These are phyloP conservation scores for Metschnikowia kofuensis DNA, from an alignment of 805 yeast species.

Conservation along the genomic window DNA sequence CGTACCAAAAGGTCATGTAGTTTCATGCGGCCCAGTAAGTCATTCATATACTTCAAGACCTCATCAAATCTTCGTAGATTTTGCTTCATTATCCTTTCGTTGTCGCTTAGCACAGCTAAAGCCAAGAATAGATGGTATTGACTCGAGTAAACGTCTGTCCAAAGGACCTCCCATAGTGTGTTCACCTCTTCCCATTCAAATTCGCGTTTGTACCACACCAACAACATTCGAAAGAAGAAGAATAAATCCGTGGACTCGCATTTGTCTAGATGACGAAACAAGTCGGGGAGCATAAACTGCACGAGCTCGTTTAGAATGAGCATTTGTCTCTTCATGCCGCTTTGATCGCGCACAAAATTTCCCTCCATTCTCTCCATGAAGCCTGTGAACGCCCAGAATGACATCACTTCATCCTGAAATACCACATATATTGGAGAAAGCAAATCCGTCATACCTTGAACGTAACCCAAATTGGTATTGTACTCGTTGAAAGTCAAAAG, in stretches of 20 bases:
- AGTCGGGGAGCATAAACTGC: conserved; percentile 85
- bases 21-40: conserved; percentile 72
- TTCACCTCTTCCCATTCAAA: conserved; percentile 74
- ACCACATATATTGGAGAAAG: conserved; percentile 76
- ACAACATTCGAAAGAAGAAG: conserved; percentile 90
- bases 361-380: conserved; percentile 96
- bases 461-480: conserved; percentile 84
- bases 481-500: conserved; percentile 82
- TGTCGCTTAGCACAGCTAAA: conserved; percentile 83
- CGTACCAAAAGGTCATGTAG: conserved; percentile 76
- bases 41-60: conserved; percentile 89
- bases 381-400: conserved; percentile 85
- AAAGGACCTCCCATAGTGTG: conserved; percentile 86
- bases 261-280: conserved; percentile 77
- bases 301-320: conserved; percentile 75
- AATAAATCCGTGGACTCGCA: conserved; percentile 89
- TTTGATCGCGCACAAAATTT: conserved; percentile 85
- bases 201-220: conserved; percentile 95
- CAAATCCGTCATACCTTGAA: conserved; percentile 97
- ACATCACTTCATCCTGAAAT: conserved; percentile 65
- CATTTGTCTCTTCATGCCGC: conserved; percentile 92
- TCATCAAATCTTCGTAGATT: conserved; percentile 83
- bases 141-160: conserved; percentile 83
- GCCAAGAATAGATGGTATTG: conserved; percentile 89
- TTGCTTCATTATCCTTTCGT: conserved; percentile 72